Base-by-base conservation (phyloP, 768 basidiomycete species). In the Udeniomyces megalosporus region DNA sequence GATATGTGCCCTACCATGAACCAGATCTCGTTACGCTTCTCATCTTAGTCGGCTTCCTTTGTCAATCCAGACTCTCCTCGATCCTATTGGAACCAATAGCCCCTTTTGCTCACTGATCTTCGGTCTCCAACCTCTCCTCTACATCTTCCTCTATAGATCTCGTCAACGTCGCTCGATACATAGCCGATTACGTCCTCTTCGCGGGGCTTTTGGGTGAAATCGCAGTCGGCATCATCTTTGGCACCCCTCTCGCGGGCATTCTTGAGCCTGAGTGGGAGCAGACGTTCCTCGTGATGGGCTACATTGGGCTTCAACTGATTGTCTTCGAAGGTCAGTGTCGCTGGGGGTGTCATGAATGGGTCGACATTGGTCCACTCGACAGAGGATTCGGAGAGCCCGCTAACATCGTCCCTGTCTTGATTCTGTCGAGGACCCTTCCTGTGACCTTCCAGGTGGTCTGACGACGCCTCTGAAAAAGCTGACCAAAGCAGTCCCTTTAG, bases 221-320 rank as follows among this genome's bases (percentile, higher is more conserved):
- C n/a, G 68, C 75, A 24, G 67, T 82, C 12, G 82, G 83, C 7
- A 76, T 82, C 64, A 69, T 82, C 7, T 82, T 75, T 69, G 82
- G 82, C 8, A 72, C 76, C 7, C 79, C 82, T 8, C 72, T 78
- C 0, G 76, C 77, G 2, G 71, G 72, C 35, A 78, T 83, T 64
- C 65, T 75, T 3, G 67, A 67, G 8, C 56, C 67, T 12, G 67
- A 71, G 6, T 75, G 77, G 70, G 74, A 80, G 68, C 67, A 71
- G 46, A 75, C 79, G 0, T 77, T 82, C 66, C 75, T 79, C 20
- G 71, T 74, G 4, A 29, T 78, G 8, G 78, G 78, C 0, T 78
- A 78, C 68, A 57, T 70, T 71, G 80, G 66, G 71, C 76, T 75
- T 70, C 69, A 82, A n/a, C 69, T 82, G 22, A 74, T 81, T 60